Evolutionary conservation across 805 yeast species (phyloP), one percentile per base, ranked within the genome.

Genomic region (Hanseniaspora thailandica): DNA sequence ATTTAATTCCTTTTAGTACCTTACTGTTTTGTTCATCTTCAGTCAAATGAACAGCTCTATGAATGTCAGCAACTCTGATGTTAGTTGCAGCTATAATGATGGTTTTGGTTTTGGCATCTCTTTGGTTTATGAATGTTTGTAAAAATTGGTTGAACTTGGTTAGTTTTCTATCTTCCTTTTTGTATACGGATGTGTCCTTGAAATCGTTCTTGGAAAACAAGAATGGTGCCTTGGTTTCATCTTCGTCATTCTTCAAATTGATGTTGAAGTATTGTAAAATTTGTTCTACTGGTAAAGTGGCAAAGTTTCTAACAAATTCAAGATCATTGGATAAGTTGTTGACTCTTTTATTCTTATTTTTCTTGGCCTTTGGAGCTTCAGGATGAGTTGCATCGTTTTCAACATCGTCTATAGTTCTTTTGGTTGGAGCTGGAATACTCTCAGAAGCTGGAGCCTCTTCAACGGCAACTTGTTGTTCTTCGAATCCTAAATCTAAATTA

Each of bases 41-140:
- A 22, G 26, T 45, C 33, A 49, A 25, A n/a, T 50, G 54, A 19
- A 44, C 25, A 12, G 55, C 36, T 45, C 55, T 51, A n/a, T 45
- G 45, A 2, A 87, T 74, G 61, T 89, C 96, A 61, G 96, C 90
- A 1, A 87, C 93, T 59, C 97, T 75, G 23, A 87, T 70, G 10
- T 95, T 93, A 0, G 95, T 86, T 72, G 84, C 76, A 0, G 89
- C 82, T 66, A 57, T 79, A 63, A 67, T 75, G 69, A 70, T 60
- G 0, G 73, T 67, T n/a, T 67, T 60, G 22, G 68, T 68, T 28
- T 75, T 68, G 58, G 64, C 72, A 61, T 82, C 76, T 56, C 72
- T 76, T 36, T 68, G 65, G 26, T 50, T 52, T 2, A 47, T 46
- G 23, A 52, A 52, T 2, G 40, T 45, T 36, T 70, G 69, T 31